A percentile compares a stretch with the other conserved stretches of the same genome.
phyloP scores from a whole-genome alignment of 1,284 basidiomycete genomes.

The Austropuccinia psidii region DNA sequence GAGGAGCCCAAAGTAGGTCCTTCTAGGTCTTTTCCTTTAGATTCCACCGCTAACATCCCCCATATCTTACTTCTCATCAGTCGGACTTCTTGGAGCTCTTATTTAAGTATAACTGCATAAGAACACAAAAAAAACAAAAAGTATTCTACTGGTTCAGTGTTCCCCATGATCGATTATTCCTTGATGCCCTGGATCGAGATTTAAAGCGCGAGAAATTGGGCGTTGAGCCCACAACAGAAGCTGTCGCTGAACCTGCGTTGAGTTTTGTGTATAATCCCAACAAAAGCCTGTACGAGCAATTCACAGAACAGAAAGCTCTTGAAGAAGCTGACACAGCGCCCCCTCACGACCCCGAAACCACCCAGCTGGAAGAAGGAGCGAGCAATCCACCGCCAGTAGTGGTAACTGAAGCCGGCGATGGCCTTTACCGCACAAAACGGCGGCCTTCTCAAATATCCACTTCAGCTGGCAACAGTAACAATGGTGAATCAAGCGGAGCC shows the following conservation, averaged over 20 bases:
- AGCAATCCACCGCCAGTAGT: slow-evolving; percentile 33
- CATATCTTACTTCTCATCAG: slow-evolving; percentile 48
- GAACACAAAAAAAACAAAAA: slow-evolving; percentile 92
- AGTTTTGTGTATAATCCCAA: slow-evolving; percentile 66
- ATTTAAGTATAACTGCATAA: slow-evolving; percentile 88
- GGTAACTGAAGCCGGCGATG: slow-evolving; percentile 38
- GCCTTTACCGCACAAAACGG: slow-evolving; percentile 18
- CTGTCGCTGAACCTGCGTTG: slow-evolving; percentile 67
- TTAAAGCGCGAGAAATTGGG: slow-evolving; percentile 85
- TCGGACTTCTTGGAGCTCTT: slow-evolving; percentile 83
- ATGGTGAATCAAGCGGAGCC: slow-evolving; percentile 1
- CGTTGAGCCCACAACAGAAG: slow-evolving; percentile 67
- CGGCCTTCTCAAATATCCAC: slow-evolving; percentile 36
- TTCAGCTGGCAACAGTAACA: background rate
- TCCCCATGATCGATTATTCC: slow-evolving; percentile 68
- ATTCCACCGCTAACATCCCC: background rate
- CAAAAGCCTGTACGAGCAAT: slow-evolving; percentile 76
- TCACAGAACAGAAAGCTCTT: slow-evolving; percentile 50
- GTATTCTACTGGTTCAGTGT: slow-evolving; percentile 71
- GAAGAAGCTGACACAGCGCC: slow-evolving; percentile 42
- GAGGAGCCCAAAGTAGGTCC: slow-evolving; percentile 77
- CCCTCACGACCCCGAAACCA: background rate
- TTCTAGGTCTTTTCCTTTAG: background rate
- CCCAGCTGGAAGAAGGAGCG: background rate
- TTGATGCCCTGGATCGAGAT: slow-evolving; percentile 85